phyloP scores from a whole-genome alignment of 192 early-diverging fungal species.

The Phlyctochytrium arcticum region DNA sequence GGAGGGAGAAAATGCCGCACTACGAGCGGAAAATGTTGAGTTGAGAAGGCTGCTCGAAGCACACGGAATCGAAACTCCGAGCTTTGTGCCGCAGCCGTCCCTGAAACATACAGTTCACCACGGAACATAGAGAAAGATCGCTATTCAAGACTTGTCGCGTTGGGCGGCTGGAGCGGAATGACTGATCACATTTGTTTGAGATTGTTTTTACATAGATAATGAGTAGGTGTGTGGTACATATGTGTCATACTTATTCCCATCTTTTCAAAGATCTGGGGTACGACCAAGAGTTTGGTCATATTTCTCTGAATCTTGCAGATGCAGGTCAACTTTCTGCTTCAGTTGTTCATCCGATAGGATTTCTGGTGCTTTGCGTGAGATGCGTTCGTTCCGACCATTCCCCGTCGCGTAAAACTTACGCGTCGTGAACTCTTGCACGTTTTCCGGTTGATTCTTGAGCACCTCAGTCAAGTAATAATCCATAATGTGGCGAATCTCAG shows the following conservation, averaged over 20 bases:
- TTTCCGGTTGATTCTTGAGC: constrained; percentile 34
- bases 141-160: no score
- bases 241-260: no score
- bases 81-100: no score
- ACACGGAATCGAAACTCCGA: no score
- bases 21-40: constrained; percentile 69
- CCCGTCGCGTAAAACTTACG: not conserved
- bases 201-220: no score
- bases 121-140: no score
- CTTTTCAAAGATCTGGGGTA: no score
- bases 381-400: not conserved
- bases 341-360: constrained; percentile 28
- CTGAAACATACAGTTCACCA: no score
- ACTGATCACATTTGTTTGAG: no score
- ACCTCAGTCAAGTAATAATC: constrained; percentile 39
- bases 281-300: constrained; percentile 25
- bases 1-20: constrained; percentile 57
- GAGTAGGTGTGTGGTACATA: no score
- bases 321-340: constrained; percentile 21
- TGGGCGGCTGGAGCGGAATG: no score
- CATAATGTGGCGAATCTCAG: constrained; percentile 44
- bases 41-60: no score
- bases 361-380: constrained; percentile 1
- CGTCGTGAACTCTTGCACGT: constrained; percentile 36
- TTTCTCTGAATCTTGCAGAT: not conserved